Base-by-base conservation (phyloP, 371 early-diverging fungal species). In the Circinella minor region DNA sequence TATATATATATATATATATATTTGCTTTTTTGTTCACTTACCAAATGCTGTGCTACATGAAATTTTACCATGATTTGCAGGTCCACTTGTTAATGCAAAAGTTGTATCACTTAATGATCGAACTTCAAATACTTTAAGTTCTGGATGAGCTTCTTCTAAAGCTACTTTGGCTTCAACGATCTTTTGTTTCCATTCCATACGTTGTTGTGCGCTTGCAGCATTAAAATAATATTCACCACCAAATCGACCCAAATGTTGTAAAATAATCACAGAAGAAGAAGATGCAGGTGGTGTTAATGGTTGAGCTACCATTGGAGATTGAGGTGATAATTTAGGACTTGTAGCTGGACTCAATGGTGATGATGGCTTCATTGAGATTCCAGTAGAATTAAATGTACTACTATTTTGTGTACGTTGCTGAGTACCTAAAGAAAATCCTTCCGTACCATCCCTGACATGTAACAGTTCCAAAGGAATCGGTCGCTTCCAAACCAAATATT, bases 101-200 rank as follows among this genome's bases (percentile, higher is more conserved):
- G 80, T 78, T 2, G 79, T 78, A 66, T 81, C 79, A 70, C 78
- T 76, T 55, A 84, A 54, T 2, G 81, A 73, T 69, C 77, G 68
- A 54, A 92, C 84, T 65, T 93, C 93, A 81, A 94, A 90, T 60
- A 86, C 82, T 71, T 82, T 72, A 69, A 82, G 75, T 60, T 86
- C 83, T 38, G 81, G 81, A 65, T 83, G 48, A 1, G 74, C 62
- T 47, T 68, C 48, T 61, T 81, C 82, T 37, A 77, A 55, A 74
- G 57, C 88, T 38, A 83, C 83, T 61, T 89, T 87, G 71, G 93
- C 92, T 66, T 93, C 85, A 59, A 88, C 82, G 27, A 97, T 90
- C 69, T 90, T 89, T 67, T 95, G 93, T 66, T 91, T 84, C 97
- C 97, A 97, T 48, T 92, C 84, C 63, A 86, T 77, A 37, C 94